Evolutionary conservation across 352 stramenopile species (phyloP).

Genomic region (Pythium dissotocum): DNA sequence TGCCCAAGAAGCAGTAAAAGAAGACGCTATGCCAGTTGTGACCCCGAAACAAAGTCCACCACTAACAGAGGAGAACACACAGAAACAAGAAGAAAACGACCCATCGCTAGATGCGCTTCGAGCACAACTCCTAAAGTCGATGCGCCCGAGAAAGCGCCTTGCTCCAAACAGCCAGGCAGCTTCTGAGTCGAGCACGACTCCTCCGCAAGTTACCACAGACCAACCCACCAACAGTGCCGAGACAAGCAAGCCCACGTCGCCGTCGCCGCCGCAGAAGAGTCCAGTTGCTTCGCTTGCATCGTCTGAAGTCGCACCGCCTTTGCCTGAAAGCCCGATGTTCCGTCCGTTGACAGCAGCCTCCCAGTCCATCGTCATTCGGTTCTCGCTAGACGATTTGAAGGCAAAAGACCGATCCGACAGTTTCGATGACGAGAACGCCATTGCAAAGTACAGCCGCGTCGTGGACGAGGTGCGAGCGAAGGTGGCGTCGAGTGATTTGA

Average conservation of each 20-base stretch:
- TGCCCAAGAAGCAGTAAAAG: neutral
- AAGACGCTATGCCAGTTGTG: neutral
- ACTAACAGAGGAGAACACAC: no score
- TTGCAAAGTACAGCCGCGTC: neutral
- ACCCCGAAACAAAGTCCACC: no score
- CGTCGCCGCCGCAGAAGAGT: no score
- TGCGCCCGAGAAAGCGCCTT: slow-evolving; percentile 9
- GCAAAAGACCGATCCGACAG: slow-evolving; percentile 15
- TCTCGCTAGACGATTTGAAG: slow-evolving; percentile 47
- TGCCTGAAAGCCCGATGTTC: slow-evolving; percentile 32
- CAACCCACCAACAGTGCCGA: no score
- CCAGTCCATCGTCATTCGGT: slow-evolving; percentile 69
- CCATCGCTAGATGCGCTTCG: slow-evolving; percentile 19
- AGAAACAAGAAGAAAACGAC: slow-evolving; percentile 3
- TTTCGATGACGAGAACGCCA: slow-evolving; percentile 2
- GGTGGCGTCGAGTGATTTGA: neutral
- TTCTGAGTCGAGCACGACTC: no score
- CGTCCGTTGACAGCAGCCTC: slow-evolving; percentile 61
- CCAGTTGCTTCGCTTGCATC: no score
- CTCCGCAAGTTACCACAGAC: no score
- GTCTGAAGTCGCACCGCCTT: neutral
- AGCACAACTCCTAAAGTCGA: slow-evolving; percentile 10
- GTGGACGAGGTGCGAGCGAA: neutral
- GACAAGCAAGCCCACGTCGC: no score
- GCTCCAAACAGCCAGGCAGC: neutral